These are phyloP conservation scores for Pavlovales sp. DNA, from an alignment of 208 protist species.

Conservation along the genomic window DNA sequence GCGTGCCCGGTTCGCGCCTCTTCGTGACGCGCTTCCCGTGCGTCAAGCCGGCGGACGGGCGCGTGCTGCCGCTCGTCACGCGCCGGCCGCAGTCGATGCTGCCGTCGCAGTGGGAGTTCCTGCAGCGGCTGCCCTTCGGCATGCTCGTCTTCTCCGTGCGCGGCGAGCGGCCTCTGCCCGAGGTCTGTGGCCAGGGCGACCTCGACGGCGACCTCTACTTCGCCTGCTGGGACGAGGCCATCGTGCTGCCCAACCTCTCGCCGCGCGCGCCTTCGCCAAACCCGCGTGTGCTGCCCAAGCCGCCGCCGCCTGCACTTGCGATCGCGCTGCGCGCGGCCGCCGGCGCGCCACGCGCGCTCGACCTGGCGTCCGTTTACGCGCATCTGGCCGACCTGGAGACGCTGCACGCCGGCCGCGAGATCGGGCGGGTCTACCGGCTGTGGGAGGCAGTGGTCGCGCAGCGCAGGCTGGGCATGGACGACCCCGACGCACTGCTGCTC, in stretches of 20 bases:
- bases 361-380: background rate
- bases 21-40: conserved; percentile 16
- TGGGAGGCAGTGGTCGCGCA: background rate
- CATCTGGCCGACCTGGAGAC: background rate
- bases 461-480: background rate
- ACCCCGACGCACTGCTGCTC: background rate
- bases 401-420: background rate
- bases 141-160: background rate
- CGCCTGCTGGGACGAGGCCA: background rate
- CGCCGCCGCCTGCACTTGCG: too few species aligned
- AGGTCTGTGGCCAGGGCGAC: background rate
- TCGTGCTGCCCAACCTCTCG: background rate
- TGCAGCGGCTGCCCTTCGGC: background rate
- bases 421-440: background rate
- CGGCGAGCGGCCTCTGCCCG: background rate
- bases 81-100: background rate
- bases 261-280: too few species aligned
- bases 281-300: too few species aligned
- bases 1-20: background rate
- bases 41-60: background rate
- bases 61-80: background rate
- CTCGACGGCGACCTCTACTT: conserved; percentile 22
- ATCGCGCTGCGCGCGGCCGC: too few species aligned
- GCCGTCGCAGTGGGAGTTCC: background rate
- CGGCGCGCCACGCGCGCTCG: background rate